These are phyloP conservation scores for Diospyros lotus DNA, from an alignment of 148 eudicot genomes.

Conservation along the genomic window DNA sequence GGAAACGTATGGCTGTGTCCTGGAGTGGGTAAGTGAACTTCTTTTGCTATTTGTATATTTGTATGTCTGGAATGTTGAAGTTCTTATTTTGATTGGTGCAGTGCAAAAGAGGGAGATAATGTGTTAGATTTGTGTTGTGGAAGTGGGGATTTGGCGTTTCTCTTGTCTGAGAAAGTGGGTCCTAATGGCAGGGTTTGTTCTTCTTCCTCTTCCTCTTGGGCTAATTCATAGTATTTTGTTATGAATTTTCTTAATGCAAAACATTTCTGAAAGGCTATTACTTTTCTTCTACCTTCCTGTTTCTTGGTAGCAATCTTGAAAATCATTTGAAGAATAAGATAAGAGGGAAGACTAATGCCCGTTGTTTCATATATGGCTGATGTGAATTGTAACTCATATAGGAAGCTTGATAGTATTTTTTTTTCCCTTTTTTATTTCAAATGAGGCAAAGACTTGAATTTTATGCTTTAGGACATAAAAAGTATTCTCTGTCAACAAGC, in stretches of 20 bases:
- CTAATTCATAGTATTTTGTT: background rate
- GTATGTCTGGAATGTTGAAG: background rate
- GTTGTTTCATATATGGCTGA: no score
- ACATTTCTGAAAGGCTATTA: background rate
- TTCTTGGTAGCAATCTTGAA: background rate
- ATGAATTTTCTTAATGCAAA: background rate
- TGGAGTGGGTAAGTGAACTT: constrained; percentile 69
- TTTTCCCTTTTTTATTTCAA: no score
- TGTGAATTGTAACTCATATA: no score
- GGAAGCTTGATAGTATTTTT: no score
- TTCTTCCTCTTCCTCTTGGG: constrained; percentile 4
- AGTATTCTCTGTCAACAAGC: no score
- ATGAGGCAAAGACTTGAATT: no score
- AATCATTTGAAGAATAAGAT: background rate
- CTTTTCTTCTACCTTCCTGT: background rate
- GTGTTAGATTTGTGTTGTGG: constrained; percentile 95
- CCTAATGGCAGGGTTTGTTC: constrained; percentile 64
- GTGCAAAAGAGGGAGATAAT: constrained; percentile 73
- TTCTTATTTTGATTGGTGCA: constrained; percentile 18
- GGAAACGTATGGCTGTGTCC: constrained; percentile 94
- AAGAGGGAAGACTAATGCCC: no score
- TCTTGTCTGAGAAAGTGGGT: constrained; percentile 84
- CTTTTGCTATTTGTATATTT: background rate
- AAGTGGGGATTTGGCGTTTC: constrained; percentile 95
- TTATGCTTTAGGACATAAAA: no score